Evolutionary conservation across 2,329 filamentous ascomycete genomes (phyloP), one percentile per base, ranked within the genome.

Genomic region (Phyllosticta citribraziliensis): DNA sequence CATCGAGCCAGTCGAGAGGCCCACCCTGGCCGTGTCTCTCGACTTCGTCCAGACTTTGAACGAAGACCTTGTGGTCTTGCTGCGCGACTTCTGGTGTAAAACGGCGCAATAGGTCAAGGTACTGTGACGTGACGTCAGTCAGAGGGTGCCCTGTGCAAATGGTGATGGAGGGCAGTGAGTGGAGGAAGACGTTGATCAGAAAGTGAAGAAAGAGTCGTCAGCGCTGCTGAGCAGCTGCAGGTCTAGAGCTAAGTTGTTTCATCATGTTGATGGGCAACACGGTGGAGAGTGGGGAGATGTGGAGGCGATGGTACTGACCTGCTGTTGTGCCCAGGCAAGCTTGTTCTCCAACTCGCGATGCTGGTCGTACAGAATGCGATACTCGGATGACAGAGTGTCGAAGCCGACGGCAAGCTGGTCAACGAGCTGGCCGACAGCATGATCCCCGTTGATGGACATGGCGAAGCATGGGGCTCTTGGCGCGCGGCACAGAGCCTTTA

Each of bases 211-310:
- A 55, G 19, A 66, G 76, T 76, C 74, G 69, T 76, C 77, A 79
- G 66, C 64, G 74, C 73, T 69, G 73, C 73, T 60, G 66, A 66
- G 70, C 73, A 73, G 72, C 76, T 80, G 72, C 75, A 79, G 77
- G 73, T 79, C 77, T 79, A 80, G 76, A 79, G 77, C 77, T 79
- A 79, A 79, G 54, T 67, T 62, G 71, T 66, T 70, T 77, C 75
- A 77, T 78, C 77, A 78, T 73, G 67, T 66, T 66, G 64, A 64
- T 58, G 64, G 6, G 55, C 17, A 11, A 30, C 64, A 51, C 57
- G 60, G 52, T 50, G 11, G 58, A 30, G 17, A n/a, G 53, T 17
- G 35, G 4, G 8, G n/a, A 1, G 12, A 17, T 24, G 12, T 9
- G 20, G 22, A 57, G 52, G 57, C 60, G 11, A 27, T 55, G 55